Base-by-base conservation (phyloP, 805 yeast species). In the Kazachstania viticola region DNA sequence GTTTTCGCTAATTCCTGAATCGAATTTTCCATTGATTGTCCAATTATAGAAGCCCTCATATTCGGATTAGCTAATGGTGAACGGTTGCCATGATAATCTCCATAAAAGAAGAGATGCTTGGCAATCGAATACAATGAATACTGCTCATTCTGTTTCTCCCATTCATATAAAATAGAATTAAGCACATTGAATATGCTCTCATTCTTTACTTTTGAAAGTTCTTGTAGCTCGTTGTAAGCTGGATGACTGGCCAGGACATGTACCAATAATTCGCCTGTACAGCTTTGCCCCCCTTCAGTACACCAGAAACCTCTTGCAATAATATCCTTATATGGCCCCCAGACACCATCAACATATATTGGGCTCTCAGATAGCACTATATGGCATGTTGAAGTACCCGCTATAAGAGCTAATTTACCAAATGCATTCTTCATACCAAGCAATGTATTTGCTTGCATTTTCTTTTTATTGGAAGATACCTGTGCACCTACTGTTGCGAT, bases 201-300 rank as follows among this genome's bases (percentile, higher is more conserved):
- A 33, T 73, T 73, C 1, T 83, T 71, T 14, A 75, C 72, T 41
- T 73, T 81, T 0, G 95, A 75, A 22, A 72, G 59, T 37, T 67
- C 69, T 11, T 73, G 69, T 33, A 88, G 67, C 49, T 82, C 84
- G 2, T 73, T 62, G 44, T 75, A 75, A 0, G 97, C 94, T 0
- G 96, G 95, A 52, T 91, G 97, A 8, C 82, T 78, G 9, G 82
- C 67, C 39, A 91, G 58, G 12, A 88, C 88, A 56, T 83, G 94
- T 2, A 91, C 88, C 41, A 91, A 67, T 25, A 91, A 68, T 19
- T 93, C 95, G 45, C 98, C 98, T 2, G 98, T 91, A 53, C 95
- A 81, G 12, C 93, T 79, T 58, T 91, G 98, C n/a, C 98, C 98
- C 51, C 98, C 98, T 60, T 91, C 98, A 11, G 97, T 95, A 41